phyloP scores from a whole-genome alignment of 371 early-diverging fungal genomes.

The Mortierella sp. region DNA sequence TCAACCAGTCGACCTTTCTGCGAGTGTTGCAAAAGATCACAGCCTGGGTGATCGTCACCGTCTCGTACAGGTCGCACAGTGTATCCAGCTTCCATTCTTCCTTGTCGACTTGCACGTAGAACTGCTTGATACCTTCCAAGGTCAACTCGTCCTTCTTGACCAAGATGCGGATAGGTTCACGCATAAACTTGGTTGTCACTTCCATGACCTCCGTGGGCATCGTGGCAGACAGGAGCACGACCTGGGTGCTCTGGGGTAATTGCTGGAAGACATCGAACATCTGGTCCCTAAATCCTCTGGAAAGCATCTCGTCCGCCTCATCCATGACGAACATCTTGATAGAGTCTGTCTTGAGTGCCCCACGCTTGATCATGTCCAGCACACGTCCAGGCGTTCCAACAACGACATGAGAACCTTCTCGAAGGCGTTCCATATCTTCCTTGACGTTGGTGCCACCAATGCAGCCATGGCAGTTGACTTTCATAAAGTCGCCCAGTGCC shows the following conservation, averaged over 20 bases:
- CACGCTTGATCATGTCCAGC: constrained; percentile 86
- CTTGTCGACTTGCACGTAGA: constrained; percentile 84
- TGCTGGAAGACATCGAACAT: constrained; percentile 89
- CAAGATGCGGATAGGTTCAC: constrained; percentile 88
- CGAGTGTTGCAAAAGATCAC: constrained; percentile 97
- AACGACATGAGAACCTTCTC: constrained; percentile 51
- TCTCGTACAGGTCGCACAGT: constrained; percentile 96
- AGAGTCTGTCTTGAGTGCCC: constrained; percentile 73
- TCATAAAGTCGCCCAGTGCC: constrained; percentile 83
- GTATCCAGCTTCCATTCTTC: constrained; percentile 97
- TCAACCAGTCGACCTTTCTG: constrained; percentile 96
- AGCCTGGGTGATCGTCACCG: constrained; percentile 56
- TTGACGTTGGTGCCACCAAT: constrained; percentile 88
- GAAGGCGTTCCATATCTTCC: constrained; percentile 73
- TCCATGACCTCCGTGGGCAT: constrained; percentile 90
- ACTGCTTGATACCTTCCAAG: constrained; percentile 91
- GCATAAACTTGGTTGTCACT: constrained; percentile 88
- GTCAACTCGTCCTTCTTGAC: constrained; percentile 95
- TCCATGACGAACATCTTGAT: constrained; percentile 93
- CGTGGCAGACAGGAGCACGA: constrained; percentile 90
- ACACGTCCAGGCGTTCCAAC: constrained; percentile 77
- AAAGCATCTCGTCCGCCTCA: constrained; percentile 96
- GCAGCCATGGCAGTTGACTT: constrained; percentile 79
- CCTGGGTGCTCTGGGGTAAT: constrained; percentile 82
- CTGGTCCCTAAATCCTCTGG: constrained; percentile 90